Evolutionary conservation across 495 filamentous ascomycete species (phyloP), one percentile per base, ranked within the genome.

Genomic region (Trichocladium uniseriatum): DNA sequence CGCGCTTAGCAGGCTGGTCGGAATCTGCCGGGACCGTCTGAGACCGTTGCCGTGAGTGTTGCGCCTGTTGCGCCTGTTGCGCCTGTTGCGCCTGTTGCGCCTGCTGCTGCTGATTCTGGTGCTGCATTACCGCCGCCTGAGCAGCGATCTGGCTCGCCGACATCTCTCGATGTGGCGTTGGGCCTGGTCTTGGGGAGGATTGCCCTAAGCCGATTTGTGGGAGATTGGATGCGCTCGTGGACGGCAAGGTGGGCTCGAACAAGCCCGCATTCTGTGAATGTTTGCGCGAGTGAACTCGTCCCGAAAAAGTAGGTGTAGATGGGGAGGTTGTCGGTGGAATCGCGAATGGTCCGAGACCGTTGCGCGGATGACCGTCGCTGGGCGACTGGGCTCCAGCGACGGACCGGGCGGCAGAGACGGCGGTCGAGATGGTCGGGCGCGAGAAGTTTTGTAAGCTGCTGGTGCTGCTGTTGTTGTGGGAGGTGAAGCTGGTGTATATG

Each of bases 71-170:
- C 44, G 31, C 16, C 27, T 43, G 43, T 29, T 73, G 72, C 22
- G 71, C 69, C 7, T 74, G 65, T 21, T 45, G 78, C 61, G 46
- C 60, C 38, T 59, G 54, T 14, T 64, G 60, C 13, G 47, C 38
- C 18, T 63, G 59, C n/a, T 77, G 71, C 44, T 74, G 59, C 43
- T 81, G 77, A 50, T 83, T 84, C 80, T 67, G 67, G 35, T 59
- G 61, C 8, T 65, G 56, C 62, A 70, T 69, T 13, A 95, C 90
- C 20, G 89, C 89, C 16, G 90, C 80, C 69, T 96, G 90, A 20
- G 89, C 90, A 16, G 90, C 90, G 56, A 94, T 94, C 60, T 87
- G 80, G 51, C 87, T 91, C 7, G 89, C 86, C 3, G 82, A 72
- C 48, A 73, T 65, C 9, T 70, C 57, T 32, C 62, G 61, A 43